Conservation (phyloP, 768 basidiomycete species). For the Stropharia rugosoannulata region DNA sequence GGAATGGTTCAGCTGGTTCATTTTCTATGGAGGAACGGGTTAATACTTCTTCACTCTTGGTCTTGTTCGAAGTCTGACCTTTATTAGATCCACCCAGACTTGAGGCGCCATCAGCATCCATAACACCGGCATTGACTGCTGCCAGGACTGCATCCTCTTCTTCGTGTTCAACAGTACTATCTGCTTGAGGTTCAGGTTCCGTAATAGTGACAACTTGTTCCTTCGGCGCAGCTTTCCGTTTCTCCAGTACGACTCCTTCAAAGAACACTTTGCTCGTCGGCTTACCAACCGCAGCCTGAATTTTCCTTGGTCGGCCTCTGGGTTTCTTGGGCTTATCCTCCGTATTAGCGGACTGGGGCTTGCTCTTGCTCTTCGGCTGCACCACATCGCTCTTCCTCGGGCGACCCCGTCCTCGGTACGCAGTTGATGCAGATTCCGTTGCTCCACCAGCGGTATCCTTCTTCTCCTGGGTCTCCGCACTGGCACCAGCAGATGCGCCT, state of each 20-base stretch:
- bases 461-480: background rate
- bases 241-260: constrained; percentile 15
- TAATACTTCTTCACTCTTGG: background rate
- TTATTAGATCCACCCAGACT: constrained; percentile 17
- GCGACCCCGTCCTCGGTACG: constrained; percentile 11
- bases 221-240: constrained; percentile 1
- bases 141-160: constrained; percentile 16
- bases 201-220: background rate
- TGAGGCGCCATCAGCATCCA: constrained; percentile 7
- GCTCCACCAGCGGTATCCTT: background rate
- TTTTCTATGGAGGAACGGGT: constrained; percentile 9
- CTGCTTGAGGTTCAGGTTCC: background rate
- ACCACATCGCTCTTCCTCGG: constrained; percentile 12
- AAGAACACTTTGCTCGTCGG: constrained; percentile 18
- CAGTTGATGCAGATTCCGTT: background rate
- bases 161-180: constrained; percentile 1
- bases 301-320: too few relatives aligned
- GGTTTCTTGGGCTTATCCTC: too few relatives aligned
- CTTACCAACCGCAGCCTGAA: background rate
- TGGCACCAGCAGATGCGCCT: background rate
- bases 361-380: too few relatives aligned
- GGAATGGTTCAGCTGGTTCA: constrained; percentile 10
- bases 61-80: constrained; percentile 6
- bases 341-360: too few relatives aligned
- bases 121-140: constrained; percentile 5